Conservation (phyloP, 306 rosid species). For the Begonia peltatifolia region DNA sequence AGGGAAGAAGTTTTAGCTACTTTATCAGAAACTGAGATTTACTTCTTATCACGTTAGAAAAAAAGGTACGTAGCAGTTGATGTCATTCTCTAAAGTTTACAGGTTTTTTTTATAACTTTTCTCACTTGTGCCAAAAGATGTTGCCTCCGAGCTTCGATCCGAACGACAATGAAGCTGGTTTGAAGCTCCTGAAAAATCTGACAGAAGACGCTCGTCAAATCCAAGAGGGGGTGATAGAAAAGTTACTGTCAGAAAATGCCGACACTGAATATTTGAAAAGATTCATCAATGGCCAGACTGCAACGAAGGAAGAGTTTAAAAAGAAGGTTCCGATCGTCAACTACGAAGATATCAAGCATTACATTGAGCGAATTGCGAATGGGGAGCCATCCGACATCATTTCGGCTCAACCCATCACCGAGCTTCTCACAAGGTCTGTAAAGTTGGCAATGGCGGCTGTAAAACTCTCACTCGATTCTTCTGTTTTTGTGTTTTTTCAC, state of each 20-base stretch:
- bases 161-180: slow-evolving; percentile 19
- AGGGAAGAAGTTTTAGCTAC: no score
- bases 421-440: slow-evolving; percentile 60
- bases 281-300: slow-evolving; percentile 30
- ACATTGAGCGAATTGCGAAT: slow-evolving; percentile 60
- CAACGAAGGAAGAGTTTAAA: slow-evolving; percentile 38
- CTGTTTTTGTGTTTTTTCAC: no score
- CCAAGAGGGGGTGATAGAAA: slow-evolving; percentile 42
- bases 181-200: slow-evolving; percentile 44
- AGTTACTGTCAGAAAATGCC: slow-evolving; percentile 40
- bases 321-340: slow-evolving; percentile 47
- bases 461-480: no score
- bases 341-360: slow-evolving; percentile 65
- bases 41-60: no score
- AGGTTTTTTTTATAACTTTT: no score
- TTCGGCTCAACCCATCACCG: slow-evolving; percentile 57
- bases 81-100: no score
- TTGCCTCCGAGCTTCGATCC: slow-evolving; percentile 19
- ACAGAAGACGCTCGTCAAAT: slow-evolving; percentile 41
- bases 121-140: slow-evolving; percentile 6
- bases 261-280: slow-evolving; percentile 52
- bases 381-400: slow-evolving; percentile 63
- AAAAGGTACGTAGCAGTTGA: no score
- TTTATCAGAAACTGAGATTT: no score
- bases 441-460: no score